Percentiles rank a stretch among this genome's conserved stretches.
phyloP scores from a whole-genome alignment of 2,329 filamentous ascomycete species.

The Neofusicoccum parvum region DNA sequence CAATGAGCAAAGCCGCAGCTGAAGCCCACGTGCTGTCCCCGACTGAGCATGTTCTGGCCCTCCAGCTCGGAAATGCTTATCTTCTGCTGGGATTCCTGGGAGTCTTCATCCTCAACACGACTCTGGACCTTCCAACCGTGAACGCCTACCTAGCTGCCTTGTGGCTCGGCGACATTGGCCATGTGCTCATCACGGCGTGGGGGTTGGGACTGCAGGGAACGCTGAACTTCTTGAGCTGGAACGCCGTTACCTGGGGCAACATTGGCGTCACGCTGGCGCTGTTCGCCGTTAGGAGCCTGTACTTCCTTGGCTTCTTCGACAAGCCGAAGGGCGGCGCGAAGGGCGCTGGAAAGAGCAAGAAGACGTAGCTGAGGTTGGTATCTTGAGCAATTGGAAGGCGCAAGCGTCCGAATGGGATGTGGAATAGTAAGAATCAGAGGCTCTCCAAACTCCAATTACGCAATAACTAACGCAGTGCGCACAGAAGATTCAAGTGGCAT shows the following conservation, averaged over 20 bases:
- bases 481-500: too few species aligned
- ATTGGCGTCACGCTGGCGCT: constrained; percentile 66
- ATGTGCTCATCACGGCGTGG: constrained; percentile 63
- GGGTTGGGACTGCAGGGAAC: constrained; percentile 60
- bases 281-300: constrained; percentile 58
- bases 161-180: constrained; percentile 67
- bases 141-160: constrained; percentile 68
- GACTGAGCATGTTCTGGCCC: constrained; percentile 55
- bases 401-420: background rate
- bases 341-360: background rate
- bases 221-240: constrained; percentile 62
- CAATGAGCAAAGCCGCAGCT: constrained; percentile 7
- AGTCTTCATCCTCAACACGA: constrained; percentile 64
- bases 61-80: constrained; percentile 72
- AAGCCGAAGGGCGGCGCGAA: background rate
- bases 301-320: constrained; percentile 64
- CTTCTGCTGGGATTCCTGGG: constrained; percentile 66
- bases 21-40: constrained; percentile 8
- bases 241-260: constrained; percentile 73
- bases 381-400: background rate
- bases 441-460: background rate
- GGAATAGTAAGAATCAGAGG: background rate
- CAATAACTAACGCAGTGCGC: too few species aligned
- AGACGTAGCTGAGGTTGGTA: background rate
- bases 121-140: constrained; percentile 66